Evolutionary conservation across 176 grass and related monocot genomes (phyloP).

Genomic region (Oryza meyeriana): DNA sequence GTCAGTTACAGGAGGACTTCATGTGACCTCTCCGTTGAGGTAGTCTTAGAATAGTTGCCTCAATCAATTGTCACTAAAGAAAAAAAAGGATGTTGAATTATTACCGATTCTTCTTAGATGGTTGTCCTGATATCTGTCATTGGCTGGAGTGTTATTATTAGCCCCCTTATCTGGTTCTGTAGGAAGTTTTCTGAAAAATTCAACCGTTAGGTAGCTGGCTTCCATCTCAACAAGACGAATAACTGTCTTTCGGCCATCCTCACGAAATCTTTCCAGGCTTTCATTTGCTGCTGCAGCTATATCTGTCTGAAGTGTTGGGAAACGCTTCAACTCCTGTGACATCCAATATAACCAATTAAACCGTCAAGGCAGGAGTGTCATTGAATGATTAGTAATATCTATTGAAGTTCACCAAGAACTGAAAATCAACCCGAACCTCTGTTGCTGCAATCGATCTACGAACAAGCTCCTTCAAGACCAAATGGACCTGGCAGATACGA

Average conservation of each 20-base stretch:
- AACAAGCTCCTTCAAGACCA: slow-evolving; percentile 96
- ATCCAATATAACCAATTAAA: slow-evolving; percentile 20
- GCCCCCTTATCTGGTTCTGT: slow-evolving; percentile 83
- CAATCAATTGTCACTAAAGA: neutral
- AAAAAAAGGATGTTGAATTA: slow-evolving; percentile 14
- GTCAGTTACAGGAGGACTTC: neutral
- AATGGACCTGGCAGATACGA: slow-evolving; percentile 76
- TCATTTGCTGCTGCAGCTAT: slow-evolving; percentile 98
- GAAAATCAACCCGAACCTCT: slow-evolving; percentile 47
- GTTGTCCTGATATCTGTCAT: slow-evolving; percentile 85
- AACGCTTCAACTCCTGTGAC: slow-evolving; percentile 88
- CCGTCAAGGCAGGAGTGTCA: neutral
- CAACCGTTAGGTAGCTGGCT: slow-evolving; percentile 90
- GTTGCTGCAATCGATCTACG: slow-evolving; percentile 88
- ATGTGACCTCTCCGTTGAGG: neutral
- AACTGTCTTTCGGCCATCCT: slow-evolving; percentile 91
- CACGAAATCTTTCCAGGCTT: slow-evolving; percentile 89
- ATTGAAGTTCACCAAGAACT: neutral
- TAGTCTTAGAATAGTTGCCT: neutral
- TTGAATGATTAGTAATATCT: neutral
- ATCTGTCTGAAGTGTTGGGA: slow-evolving; percentile 94
- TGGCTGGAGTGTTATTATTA: slow-evolving; percentile 60
- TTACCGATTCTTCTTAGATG: slow-evolving; percentile 96
- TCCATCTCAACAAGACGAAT: slow-evolving; percentile 98
- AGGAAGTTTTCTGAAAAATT: slow-evolving; percentile 98